These are phyloP conservation scores for Tuber calosporum DNA, from an alignment of 495 filamentous ascomycete species.

Conservation along the genomic window DNA sequence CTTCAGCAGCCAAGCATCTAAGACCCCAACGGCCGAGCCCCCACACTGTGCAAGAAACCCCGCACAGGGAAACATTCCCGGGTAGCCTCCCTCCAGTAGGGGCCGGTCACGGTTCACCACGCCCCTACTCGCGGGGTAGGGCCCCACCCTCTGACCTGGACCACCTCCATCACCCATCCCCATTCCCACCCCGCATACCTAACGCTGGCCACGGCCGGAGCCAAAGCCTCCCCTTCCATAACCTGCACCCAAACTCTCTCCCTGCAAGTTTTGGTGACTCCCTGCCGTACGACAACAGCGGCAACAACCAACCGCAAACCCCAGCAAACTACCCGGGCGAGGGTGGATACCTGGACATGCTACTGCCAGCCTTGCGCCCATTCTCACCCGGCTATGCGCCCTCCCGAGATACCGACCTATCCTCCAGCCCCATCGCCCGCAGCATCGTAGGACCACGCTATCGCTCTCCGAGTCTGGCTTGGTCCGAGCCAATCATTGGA, in stretches of 20 bases:
- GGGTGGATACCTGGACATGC: slow-evolving; percentile 29
- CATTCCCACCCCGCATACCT: neutral
- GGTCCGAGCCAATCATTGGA: slow-evolving; percentile 37
- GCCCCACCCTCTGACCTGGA: neutral
- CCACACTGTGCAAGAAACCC: neutral
- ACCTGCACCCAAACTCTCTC: neutral
- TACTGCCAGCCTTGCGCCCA: slow-evolving; percentile 12
- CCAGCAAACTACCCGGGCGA: slow-evolving; percentile 25
- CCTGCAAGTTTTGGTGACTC: neutral
- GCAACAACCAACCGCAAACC: neutral
- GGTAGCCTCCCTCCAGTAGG: neutral
- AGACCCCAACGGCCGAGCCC: neutral
- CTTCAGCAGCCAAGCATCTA: neutral
- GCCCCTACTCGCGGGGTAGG: neutral
- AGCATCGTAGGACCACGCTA: slow-evolving; percentile 29
- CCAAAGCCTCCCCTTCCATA: neutral
- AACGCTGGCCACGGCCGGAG: neutral
- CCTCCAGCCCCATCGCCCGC: slow-evolving; percentile 30
- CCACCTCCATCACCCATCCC: neutral
- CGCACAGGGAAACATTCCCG: neutral
- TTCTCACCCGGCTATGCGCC: slow-evolving; percentile 36
- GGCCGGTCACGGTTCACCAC: neutral
- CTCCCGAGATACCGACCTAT: slow-evolving; percentile 20
- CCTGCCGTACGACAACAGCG: neutral
- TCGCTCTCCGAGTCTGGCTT: slow-evolving; percentile 26